phyloP scores from a whole-genome alignment of 805 yeast species.

The Monosporozyma siamensis region DNA sequence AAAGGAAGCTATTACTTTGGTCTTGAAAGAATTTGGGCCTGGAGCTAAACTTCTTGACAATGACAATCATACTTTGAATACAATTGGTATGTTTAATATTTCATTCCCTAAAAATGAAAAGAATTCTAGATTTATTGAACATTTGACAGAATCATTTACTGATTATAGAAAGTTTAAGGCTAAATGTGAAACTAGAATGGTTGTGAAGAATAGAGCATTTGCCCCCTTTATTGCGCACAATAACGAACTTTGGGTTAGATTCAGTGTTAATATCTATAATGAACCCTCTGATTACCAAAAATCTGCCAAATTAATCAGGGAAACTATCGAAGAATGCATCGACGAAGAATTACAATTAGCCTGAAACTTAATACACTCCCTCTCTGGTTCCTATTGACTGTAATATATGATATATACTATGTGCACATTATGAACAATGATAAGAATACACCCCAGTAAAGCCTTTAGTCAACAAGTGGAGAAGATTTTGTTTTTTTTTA shows the following conservation, averaged over 20 bases:
- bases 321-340: constrained; percentile 2
- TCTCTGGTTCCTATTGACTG: too few relatives aligned
- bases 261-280: constrained; percentile 53
- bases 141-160: constrained; percentile 11
- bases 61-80: constrained; percentile 9
- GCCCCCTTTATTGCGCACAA: constrained; percentile 40
- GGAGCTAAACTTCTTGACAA: constrained; percentile 27
- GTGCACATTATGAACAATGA: too few relatives aligned
- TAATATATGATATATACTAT: too few relatives aligned
- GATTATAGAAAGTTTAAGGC: constrained; percentile 12
- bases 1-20: constrained; percentile 32
- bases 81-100: constrained; percentile 24
- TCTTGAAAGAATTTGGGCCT: constrained; percentile 35
- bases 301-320: neutral
- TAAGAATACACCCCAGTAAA: too few relatives aligned
- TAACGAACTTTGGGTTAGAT: constrained; percentile 37
- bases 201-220: constrained; percentile 35
- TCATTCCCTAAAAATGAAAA: constrained; percentile 37
- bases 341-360: neutral
- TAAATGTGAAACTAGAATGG: constrained; percentile 16
- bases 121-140: constrained; percentile 11
- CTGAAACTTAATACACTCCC: too few relatives aligned
- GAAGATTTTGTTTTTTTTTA: too few relatives aligned
- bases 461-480: too few relatives aligned
- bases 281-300: constrained; percentile 42